Evolutionary conservation across 805 yeast genomes (phyloP).

Genomic region (Saturnispora ahearnii): DNA sequence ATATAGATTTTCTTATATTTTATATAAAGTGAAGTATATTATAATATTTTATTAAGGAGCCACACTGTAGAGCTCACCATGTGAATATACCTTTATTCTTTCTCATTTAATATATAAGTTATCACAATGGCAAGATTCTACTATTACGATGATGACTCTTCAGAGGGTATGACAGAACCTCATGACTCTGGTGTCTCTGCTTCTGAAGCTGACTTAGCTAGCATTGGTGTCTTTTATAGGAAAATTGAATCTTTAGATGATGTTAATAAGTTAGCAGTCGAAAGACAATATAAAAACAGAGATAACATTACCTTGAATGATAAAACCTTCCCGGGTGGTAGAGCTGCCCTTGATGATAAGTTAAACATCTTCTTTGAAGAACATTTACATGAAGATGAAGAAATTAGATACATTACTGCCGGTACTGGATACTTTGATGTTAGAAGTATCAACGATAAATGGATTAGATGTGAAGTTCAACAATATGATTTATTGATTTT

Average conservation of each 20-base stretch:
- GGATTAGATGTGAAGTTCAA: constrained; percentile 68
- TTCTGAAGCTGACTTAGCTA: constrained; percentile 36
- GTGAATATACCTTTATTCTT: not conserved
- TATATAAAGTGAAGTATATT: no score
- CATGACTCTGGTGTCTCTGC: constrained; percentile 66
- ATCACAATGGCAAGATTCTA: constrained; percentile 28
- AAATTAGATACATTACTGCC: constrained; percentile 78
- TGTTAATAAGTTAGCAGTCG: constrained; percentile 57
- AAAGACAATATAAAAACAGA: constrained; percentile 70
- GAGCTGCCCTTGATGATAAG: constrained; percentile 50
- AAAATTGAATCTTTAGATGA: constrained; percentile 40
- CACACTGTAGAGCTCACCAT: not conserved
- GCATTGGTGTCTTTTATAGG: constrained; percentile 63
- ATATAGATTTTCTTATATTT: no score
- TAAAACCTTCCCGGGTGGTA: constrained; percentile 53
- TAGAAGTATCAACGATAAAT: constrained; percentile 45
- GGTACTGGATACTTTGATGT: constrained; percentile 94
- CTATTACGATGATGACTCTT: constrained; percentile 54
- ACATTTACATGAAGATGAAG: constrained; percentile 95
- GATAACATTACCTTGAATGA: constrained; percentile 60
- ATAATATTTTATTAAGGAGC: not conserved
- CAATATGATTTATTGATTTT: constrained; percentile 61
- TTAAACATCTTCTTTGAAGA: constrained; percentile 67
- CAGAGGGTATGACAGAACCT: constrained; percentile 52
- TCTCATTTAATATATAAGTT: not conserved